Evolutionary conservation across 495 filamentous ascomycete species (phyloP).

Genomic region (Physcia stellaris): DNA sequence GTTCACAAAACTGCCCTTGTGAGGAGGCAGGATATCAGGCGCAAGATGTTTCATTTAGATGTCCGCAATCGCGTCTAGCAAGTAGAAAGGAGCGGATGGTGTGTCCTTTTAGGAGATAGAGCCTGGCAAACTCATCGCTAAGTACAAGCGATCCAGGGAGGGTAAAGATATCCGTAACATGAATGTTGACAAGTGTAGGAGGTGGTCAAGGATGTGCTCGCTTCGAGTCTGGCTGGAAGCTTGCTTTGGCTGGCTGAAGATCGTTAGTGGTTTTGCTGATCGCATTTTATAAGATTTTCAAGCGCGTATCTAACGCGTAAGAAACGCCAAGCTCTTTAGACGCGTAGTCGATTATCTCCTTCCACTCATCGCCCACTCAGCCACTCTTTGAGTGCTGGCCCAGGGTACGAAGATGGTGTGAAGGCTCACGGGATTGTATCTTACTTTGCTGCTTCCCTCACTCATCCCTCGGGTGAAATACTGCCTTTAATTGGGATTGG

Average conservation of each 20-base stretch:
- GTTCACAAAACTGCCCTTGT: too few species aligned
- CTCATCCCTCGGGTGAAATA: neutral
- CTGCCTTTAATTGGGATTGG: neutral
- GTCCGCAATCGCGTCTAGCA: too few species aligned
- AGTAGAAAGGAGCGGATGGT: too few species aligned
- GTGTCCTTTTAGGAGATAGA: too few species aligned
- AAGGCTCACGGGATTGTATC: neutral
- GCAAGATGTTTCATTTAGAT: too few species aligned
- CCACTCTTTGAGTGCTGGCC: neutral
- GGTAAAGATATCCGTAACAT: too few species aligned
- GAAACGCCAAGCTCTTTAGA: neutral
- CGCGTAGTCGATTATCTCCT: neutral
- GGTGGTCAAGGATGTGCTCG: too few species aligned
- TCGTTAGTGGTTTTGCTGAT: neutral
- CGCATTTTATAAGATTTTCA: neutral
- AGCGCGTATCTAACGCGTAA: neutral
- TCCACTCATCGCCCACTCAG: neutral
- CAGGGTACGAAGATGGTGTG: neutral
- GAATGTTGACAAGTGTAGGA: too few species aligned
- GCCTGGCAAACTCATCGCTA: too few species aligned
- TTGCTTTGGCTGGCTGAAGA: constrained; percentile 1
- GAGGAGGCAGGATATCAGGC: too few species aligned
- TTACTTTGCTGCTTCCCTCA: neutral
- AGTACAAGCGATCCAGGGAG: too few species aligned
- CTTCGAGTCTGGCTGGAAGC: too few species aligned